Evolutionary conservation across 1,284 basidiomycete species (phyloP), one percentile per base, ranked within the genome.

Genomic region (Neolentinus lepideus): DNA sequence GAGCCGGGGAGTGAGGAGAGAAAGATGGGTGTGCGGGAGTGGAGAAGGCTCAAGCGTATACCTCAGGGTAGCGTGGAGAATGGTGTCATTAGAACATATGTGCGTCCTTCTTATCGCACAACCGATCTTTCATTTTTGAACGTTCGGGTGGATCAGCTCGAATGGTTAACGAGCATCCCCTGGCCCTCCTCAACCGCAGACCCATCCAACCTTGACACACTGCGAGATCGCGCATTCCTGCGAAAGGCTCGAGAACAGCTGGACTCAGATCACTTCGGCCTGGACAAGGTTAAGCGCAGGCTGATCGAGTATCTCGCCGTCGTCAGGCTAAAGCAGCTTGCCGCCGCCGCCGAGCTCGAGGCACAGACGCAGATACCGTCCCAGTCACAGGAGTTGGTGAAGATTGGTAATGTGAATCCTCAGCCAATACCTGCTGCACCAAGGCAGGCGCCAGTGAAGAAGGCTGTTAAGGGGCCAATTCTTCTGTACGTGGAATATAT

Each of bases 251-350:
- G 84, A 19, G 73, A 75, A 16, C 92, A 94, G 60, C 81, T 95
- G 4, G 92, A 95, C 62, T 78, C 84, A 43, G 93, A 95, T 60
- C 92, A 95, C 69, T 95, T 85, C 62, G 93, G 93, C 1, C 75
- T 95, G 10, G 90, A 92, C 62, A 92, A 92, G 69, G 85, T 95
- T 69, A 95, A 96, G 78, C 89, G 91, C 60, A 81, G 93, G 9
- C 75, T 96, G 11, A 88, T 94, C 55, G 93, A 96, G 66, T 95
- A 93, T 66, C 78, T 96, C 22, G 93, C 92, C 0, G 88, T 96
- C 25, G 88, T 94, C 50, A 79, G 92, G 61, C 74, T 96, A 50
- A 84, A 83, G 59, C 84, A 90, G 60, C 75, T 88, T 51, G 77
- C 78, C 36, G 64, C 63, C 33, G 66, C 67, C 29, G 75, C 70